Percentiles rank a stretch among this genome's conserved stretches.
These are phyloP conservation scores for Populus hybrid DNA, from an alignment of 441 rosid genomes.

Conservation along the genomic window DNA sequence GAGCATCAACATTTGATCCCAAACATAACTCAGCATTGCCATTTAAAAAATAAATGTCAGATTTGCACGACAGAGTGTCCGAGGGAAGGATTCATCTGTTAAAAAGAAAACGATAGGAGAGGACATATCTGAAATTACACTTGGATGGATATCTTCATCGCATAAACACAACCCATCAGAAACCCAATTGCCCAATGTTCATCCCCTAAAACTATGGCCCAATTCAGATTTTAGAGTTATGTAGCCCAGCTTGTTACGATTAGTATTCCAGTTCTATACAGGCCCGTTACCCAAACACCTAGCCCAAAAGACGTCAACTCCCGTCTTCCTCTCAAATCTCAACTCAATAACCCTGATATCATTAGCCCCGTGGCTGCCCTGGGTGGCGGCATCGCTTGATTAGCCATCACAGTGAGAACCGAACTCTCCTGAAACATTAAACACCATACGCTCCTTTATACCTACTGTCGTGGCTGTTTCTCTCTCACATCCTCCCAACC, in stretches of 20 bases:
- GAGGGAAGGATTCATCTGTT: too few relatives aligned
- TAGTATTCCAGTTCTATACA: background rate
- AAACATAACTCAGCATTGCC: too few relatives aligned
- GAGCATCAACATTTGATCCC: too few relatives aligned
- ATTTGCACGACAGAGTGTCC: too few relatives aligned
- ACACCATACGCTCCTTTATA: background rate
- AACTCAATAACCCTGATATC: background rate
- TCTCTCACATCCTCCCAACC: background rate
- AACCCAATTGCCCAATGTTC: background rate
- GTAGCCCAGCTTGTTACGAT: background rate
- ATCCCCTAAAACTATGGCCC: background rate
- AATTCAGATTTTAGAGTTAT: background rate
- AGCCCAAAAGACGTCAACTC: background rate
- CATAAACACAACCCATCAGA: background rate
- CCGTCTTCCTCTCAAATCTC: background rate
- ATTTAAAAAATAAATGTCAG: too few relatives aligned
- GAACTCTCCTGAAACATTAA: background rate
- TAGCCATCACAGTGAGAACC: background rate
- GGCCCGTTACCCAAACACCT: background rate
- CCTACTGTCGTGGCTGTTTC: background rate
- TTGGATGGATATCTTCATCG: background rate
- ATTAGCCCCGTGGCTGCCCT: background rate
- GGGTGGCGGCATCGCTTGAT: background rate
- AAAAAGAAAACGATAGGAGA: background rate
- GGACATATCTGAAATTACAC: background rate